A percentile compares a stretch with the other conserved stretches of the same genome.
phyloP scores from a whole-genome alignment of 306 rosid species.

The Prunus padus region DNA sequence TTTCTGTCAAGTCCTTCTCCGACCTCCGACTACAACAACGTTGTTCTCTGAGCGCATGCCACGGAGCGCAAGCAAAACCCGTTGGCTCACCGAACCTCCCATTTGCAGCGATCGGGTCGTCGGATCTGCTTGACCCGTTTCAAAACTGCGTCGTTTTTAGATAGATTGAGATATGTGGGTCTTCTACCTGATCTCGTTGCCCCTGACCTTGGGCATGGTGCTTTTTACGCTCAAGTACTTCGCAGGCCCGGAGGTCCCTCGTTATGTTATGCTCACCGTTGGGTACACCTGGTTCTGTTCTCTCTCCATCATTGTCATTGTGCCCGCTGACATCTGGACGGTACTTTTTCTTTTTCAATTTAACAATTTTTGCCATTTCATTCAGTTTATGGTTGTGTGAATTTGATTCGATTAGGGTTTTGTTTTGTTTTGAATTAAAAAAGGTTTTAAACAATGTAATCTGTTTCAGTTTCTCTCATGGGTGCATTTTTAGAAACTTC shows the following conservation, averaged over 20 bases:
- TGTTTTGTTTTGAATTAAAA: not conserved
- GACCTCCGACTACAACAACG: not conserved
- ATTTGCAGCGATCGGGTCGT: conserved; percentile 19
- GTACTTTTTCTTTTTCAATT: conserved; percentile 33
- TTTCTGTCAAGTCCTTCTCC: not conserved
- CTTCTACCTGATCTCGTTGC: conserved; percentile 89
- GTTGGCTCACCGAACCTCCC: conserved; percentile 4
- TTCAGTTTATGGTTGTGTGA: not conserved
- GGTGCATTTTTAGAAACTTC: not conserved
- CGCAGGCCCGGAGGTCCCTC: conserved; percentile 87
- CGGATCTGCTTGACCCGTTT: conserved; percentile 11
- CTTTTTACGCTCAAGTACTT: conserved; percentile 69
- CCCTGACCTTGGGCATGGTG: conserved; percentile 85
- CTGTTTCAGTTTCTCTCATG: too few species aligned
- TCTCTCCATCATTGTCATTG: conserved; percentile 91
- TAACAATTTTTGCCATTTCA: not conserved
- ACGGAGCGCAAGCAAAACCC: not conserved
- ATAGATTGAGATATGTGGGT: conserved; percentile 67
- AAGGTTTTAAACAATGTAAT: not conserved
- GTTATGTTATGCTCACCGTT: conserved; percentile 84
- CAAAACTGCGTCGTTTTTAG: conserved; percentile 8
- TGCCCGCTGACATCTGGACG: conserved; percentile 97
- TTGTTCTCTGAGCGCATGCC: not conserved
- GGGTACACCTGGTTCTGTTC: conserved; percentile 96
- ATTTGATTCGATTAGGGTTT: conserved; percentile 1